Evolutionary conservation across 2,329 filamentous ascomycete species (phyloP).

Genomic region (Conoideocrella luteorostrata): DNA sequence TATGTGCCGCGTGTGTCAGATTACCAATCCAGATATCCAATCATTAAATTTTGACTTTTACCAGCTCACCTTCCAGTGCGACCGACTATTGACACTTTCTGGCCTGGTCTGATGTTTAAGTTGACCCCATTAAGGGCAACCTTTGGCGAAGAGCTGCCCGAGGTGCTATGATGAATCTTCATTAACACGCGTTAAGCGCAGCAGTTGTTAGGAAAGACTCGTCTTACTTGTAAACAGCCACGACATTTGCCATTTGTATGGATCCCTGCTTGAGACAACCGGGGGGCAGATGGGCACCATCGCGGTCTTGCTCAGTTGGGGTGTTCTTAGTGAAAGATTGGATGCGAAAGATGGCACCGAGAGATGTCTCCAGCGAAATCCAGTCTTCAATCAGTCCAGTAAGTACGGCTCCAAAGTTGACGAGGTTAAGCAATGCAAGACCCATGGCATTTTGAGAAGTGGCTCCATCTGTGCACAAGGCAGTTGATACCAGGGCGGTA

Average conservation of each 20-base stretch:
- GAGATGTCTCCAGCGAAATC: slow-evolving; percentile 1
- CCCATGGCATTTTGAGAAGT: slow-evolving; percentile 11
- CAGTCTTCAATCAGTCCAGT: not conserved
- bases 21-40: too few species aligned
- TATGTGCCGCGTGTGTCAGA: too few species aligned
- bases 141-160: not conserved
- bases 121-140: not conserved
- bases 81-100: too few species aligned
- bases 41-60: too few species aligned
- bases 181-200: too few species aligned
- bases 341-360: slow-evolving; percentile 4
- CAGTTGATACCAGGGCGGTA: slow-evolving; percentile 36
- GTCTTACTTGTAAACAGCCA: slow-evolving; percentile 1
- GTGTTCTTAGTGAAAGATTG: not conserved
- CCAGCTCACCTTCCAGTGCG: too few species aligned
- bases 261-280: not conserved
- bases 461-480: slow-evolving; percentile 20
- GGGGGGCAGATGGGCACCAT: not conserved
- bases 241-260: not conserved
- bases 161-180: not conserved
- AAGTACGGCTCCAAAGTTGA: not conserved
- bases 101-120: not conserved
- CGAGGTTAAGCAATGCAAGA: not conserved
- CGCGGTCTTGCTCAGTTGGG: not conserved
- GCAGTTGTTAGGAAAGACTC: not conserved